These are phyloP conservation scores for Posidonia australis DNA, from an alignment of 106 monocot genomes.

Conservation along the genomic window DNA sequence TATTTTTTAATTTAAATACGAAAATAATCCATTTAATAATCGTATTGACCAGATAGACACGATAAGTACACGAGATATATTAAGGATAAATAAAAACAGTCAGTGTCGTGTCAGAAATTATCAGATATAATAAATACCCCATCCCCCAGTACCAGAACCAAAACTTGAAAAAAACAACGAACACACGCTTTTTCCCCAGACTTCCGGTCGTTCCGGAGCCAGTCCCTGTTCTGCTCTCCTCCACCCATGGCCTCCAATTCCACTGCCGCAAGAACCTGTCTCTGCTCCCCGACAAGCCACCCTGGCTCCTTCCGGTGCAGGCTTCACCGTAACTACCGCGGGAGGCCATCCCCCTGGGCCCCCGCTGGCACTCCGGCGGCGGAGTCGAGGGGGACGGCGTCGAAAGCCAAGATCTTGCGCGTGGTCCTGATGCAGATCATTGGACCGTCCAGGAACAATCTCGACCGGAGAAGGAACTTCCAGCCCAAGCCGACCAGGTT, in stretches of 20 bases:
- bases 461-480: conserved; percentile 22
- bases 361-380: background rate
- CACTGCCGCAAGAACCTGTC: conserved; percentile 1
- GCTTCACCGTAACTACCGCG: conserved; percentile 9
- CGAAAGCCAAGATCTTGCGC: conserved; percentile 14
- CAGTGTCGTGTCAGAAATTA: too few relatives aligned
- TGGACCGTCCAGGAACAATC: conserved; percentile 22
- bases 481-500: conserved; percentile 40
- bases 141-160: too few relatives aligned
- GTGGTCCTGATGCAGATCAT: conserved; percentile 35
- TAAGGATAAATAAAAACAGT: too few relatives aligned
- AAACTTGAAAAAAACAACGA: too few relatives aligned
- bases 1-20: too few relatives aligned
- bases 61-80: too few relatives aligned
- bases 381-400: background rate
- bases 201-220: too few relatives aligned
- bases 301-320: conserved; percentile 34
- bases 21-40: too few relatives aligned
- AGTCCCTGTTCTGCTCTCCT: too few relatives aligned
- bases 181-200: too few relatives aligned
- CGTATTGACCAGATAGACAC: too few relatives aligned
- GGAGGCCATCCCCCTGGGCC: background rate
- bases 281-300: conserved; percentile 30
- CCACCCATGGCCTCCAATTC: background rate
- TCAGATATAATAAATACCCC: too few relatives aligned